A percentile compares a stretch with the other conserved stretches of the same genome.
phyloP scores from a whole-genome alignment of 352 stramenopile genomes.

The Pythium dissimile region DNA sequence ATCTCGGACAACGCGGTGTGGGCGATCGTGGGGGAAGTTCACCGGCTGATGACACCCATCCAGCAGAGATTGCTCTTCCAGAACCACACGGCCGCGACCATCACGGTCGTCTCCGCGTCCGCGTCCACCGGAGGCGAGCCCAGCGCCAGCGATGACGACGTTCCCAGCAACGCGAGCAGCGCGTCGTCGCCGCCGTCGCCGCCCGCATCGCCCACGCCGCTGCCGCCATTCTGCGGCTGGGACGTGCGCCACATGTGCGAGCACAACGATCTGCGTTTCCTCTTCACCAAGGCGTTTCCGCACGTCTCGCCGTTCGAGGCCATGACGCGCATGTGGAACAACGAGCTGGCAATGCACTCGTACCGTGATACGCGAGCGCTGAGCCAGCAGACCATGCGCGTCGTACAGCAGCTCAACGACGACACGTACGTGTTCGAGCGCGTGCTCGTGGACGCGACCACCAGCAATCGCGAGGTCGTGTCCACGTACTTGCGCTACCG shows the following conservation, averaged over 20 bases:
- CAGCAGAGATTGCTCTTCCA: conserved; percentile 10
- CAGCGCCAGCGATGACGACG: conserved; percentile 9
- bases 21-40: conserved; percentile 19
- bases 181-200: background rate
- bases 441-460: conserved; percentile 12
- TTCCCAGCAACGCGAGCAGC: background rate
- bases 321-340: conserved; percentile 25
- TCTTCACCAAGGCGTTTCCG: conserved; percentile 27
- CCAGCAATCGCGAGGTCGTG: conserved; percentile 5
- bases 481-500: conserved; percentile 27
- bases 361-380: conserved; percentile 12
- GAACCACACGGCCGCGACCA: background rate
- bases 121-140: background rate
- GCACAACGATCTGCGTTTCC: conserved; percentile 8
- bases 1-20: conserved; percentile 20
- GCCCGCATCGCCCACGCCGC: background rate
- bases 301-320: conserved; percentile 17
- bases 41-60: conserved; percentile 12
- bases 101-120: conserved; percentile 5
- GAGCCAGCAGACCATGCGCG: conserved; percentile 3
- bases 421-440: conserved; percentile 25
- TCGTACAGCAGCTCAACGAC: conserved; percentile 23
- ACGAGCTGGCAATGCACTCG: conserved; percentile 18
- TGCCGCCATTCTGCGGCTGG: conserved; percentile 29
- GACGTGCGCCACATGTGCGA: conserved; percentile 20